Evolutionary conservation across 2,329 filamentous ascomycete species (phyloP), one percentile per base, ranked within the genome.

Genomic region (Penicillium sp.): DNA sequence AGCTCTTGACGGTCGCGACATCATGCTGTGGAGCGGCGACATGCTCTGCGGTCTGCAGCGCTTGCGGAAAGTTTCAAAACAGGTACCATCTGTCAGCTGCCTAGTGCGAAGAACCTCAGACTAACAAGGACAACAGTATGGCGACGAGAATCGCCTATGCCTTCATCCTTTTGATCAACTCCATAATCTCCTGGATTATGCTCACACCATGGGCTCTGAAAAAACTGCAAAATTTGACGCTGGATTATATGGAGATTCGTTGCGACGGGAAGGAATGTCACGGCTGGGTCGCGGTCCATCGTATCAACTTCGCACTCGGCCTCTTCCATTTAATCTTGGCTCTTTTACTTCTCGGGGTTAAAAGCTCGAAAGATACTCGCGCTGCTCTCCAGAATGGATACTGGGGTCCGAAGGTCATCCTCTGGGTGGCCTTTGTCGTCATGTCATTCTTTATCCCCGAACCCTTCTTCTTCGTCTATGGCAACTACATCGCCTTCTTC

Each of bases 191-290:
- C 32, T 98, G 93, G 93, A 88, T 98, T 61, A 95, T 97, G 88
- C 88, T 98, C 73, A 98, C 93, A 21, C 88, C 89, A 46, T 98
- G 93, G 93, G 93, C 93, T 31, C 87, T 98, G 66, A 88, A 95
- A 64, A 97, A 97, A 69, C 78, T 98, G 6, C 84, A 97, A 71
- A 82, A 94, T 57, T 77, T 97, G 48, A 93, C 88, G 12, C 79
- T 98, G 57, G 89, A 97, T 72, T 97, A 96, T 66, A 90, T 98
- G 75, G 89, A 88, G 63, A 95, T 98, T 65, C 85, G 85, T 64
- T 98, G 93, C 68, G 84, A 88, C 26, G 90, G 87, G 43, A 87
- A 91, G 59, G 80, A 91, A 65, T 98, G 93, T 68, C 87, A 94
- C 66, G 93, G 93, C 60, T 98, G 93, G 81, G 84, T 96, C 42